Conservation (phyloP, 441 rosid species). For the Gossypium trilobum region DNA sequence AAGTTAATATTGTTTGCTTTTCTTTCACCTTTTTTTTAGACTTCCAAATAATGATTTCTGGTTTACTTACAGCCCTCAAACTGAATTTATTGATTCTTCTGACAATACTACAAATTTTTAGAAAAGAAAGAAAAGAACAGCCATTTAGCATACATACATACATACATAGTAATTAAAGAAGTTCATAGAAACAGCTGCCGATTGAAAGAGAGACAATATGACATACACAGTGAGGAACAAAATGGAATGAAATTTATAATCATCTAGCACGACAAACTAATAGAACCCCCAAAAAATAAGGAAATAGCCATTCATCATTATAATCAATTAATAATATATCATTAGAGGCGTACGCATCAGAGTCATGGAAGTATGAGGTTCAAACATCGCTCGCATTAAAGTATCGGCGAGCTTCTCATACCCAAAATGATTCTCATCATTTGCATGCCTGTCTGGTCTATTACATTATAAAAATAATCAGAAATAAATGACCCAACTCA, state of each 20-base stretch:
- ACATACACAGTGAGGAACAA: neutral
- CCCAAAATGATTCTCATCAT: slow-evolving; percentile 24
- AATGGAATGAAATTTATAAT: too few species aligned
- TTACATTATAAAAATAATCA: neutral
- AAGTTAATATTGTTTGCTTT: slow-evolving; percentile 5
- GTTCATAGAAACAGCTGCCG: neutral
- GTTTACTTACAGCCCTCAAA: neutral
- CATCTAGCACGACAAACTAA: too few species aligned
- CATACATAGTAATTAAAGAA: neutral
- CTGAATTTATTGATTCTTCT: neutral
- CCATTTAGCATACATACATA: neutral
- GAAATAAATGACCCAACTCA: neutral
- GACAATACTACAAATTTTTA: neutral
- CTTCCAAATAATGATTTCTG: slow-evolving; percentile 9
- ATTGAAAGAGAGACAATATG: neutral
- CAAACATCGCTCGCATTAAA: slow-evolving; percentile 21
- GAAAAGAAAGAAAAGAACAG: neutral
- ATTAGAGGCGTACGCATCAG: slow-evolving; percentile 20
- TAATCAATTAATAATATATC: neutral
- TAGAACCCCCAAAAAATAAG: too few species aligned
- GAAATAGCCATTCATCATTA: too few species aligned
- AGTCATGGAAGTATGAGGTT: slow-evolving; percentile 35
- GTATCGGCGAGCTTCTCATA: slow-evolving; percentile 24
- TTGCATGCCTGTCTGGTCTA: slow-evolving; percentile 7
- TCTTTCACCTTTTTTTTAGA: neutral